phyloP scores from a whole-genome alignment of 441 rosid genomes.

The Gossypium davidsonii region DNA sequence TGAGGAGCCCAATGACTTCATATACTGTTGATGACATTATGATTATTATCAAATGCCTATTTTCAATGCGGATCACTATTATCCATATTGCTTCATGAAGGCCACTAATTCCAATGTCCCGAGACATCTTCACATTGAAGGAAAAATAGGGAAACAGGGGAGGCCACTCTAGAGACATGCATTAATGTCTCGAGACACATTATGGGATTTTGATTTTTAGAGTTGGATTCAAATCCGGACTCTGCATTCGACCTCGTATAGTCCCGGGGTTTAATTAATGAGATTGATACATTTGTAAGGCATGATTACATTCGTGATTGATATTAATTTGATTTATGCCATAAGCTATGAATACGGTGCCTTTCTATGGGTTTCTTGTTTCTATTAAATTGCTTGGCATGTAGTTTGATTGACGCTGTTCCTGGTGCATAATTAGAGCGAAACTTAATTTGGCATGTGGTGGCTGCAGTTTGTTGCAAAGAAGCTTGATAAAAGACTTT shows the following conservation, averaged over 20 bases:
- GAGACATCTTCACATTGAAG: too few species aligned
- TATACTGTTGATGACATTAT: background rate
- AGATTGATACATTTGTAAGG: too few species aligned
- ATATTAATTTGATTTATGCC: background rate
- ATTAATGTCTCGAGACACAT: too few species aligned
- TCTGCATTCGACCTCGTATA: too few species aligned
- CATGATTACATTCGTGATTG: too few species aligned
- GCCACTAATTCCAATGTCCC: background rate
- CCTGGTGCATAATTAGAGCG: background rate
- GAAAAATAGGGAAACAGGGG: too few species aligned
- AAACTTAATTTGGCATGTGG: conserved; percentile 13
- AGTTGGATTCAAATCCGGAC: too few species aligned
- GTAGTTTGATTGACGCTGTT: background rate
- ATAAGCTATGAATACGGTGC: background rate
- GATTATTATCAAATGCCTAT: background rate
- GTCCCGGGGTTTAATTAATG: too few species aligned
- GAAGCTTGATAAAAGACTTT: conserved; percentile 85
- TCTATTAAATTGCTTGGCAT: background rate
- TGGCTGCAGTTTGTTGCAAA: conserved; percentile 87
- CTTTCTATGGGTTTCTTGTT: background rate
- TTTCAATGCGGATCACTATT: background rate
- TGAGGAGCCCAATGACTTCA: background rate
- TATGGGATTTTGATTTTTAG: too few species aligned
- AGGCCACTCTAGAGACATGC: too few species aligned
- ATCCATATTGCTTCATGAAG: background rate